Percentiles rank a stretch among this genome's conserved stretches.
Evolutionary conservation across 1,284 basidiomycete species (phyloP).

Genomic region (Heterobasidion parviporum): DNA sequence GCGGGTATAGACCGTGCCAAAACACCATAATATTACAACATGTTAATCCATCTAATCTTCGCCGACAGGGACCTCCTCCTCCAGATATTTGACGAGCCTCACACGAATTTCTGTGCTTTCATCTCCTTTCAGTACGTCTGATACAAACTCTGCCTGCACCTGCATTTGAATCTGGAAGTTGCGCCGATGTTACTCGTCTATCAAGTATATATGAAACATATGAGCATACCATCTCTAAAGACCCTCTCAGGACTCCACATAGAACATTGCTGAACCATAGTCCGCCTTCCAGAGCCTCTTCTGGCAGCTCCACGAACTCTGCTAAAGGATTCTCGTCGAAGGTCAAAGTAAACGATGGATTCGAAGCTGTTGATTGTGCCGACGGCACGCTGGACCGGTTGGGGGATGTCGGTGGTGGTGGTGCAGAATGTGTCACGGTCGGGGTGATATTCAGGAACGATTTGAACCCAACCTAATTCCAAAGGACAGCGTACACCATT

Average conservation of each 20-base stretch:
- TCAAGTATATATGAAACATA: conserved; percentile 14
- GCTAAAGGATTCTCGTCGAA: conserved; percentile 96
- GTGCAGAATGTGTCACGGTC: conserved; percentile 60
- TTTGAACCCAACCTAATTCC: conserved; percentile 89
- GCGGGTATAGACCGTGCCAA: background rate
- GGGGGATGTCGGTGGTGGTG: conserved; percentile 37
- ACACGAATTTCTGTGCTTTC: conserved; percentile 94
- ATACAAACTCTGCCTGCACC: conserved; percentile 84
- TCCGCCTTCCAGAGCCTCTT: conserved; percentile 86
- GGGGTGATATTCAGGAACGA: conserved; percentile 95
- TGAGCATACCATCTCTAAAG: conserved; percentile 85
- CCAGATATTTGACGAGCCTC: conserved; percentile 82
- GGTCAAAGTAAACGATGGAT: conserved; percentile 69
- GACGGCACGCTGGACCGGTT: conserved; percentile 31
- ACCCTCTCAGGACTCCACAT: conserved; percentile 89
- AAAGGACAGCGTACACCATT: background rate
- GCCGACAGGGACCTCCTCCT: conserved; percentile 85
- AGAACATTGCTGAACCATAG: conserved; percentile 96
- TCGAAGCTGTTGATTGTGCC: conserved; percentile 20
- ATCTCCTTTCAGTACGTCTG: conserved; percentile 88
- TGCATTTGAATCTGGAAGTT: conserved; percentile 86
- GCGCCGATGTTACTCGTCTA: conserved; percentile 1
- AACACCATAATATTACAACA: conserved; percentile 1
- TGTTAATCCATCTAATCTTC: conserved; percentile 51
- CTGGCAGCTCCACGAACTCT: conserved; percentile 95